These are phyloP conservation scores for Pseudozyma thailandica DNA, from an alignment of 1,284 basidiomycete species.

Conservation along the genomic window DNA sequence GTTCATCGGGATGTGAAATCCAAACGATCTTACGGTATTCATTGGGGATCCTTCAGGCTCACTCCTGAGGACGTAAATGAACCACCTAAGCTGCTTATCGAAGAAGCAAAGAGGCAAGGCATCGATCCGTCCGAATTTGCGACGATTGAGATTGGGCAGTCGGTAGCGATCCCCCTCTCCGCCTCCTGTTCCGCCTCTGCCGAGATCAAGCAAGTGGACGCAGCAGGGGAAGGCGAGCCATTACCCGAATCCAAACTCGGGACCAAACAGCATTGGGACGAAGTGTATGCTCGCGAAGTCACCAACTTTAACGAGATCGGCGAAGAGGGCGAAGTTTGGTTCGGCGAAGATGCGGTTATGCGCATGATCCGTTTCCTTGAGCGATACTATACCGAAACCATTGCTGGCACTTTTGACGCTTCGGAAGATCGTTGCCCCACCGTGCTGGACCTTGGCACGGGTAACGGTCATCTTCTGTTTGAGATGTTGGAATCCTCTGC, in stretches of 20 bases:
- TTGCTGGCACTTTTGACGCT: constrained; percentile 7
- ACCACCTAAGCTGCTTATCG: constrained; percentile 39
- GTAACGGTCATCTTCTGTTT: constrained; percentile 85
- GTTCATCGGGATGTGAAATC: constrained; percentile 51
- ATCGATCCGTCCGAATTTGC: constrained; percentile 40
- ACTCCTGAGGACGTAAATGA: constrained; percentile 59
- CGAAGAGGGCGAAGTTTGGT: constrained; percentile 92
- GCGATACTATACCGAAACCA: constrained; percentile 23
- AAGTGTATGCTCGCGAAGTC: constrained; percentile 73
- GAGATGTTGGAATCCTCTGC: constrained; percentile 71
- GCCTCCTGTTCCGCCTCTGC: neutral
- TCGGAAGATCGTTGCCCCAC: constrained; percentile 15
- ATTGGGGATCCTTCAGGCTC: constrained; percentile 54
- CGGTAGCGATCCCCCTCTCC: constrained; percentile 28
- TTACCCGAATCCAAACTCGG: constrained; percentile 74
- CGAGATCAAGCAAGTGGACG: too few relatives aligned
- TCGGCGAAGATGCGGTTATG: constrained; percentile 81
- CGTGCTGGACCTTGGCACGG: constrained; percentile 75
- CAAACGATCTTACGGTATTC: constrained; percentile 47
- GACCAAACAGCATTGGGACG: constrained; percentile 73
- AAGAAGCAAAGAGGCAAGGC: constrained; percentile 38
- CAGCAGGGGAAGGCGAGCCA: constrained; percentile 25
- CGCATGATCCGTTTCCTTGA: constrained; percentile 75
- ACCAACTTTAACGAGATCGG: constrained; percentile 81
- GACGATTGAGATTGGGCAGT: constrained; percentile 50